phyloP scores from a whole-genome alignment of 2,329 filamentous ascomycete genomes.

The Pseudogymnoascus sp. region DNA sequence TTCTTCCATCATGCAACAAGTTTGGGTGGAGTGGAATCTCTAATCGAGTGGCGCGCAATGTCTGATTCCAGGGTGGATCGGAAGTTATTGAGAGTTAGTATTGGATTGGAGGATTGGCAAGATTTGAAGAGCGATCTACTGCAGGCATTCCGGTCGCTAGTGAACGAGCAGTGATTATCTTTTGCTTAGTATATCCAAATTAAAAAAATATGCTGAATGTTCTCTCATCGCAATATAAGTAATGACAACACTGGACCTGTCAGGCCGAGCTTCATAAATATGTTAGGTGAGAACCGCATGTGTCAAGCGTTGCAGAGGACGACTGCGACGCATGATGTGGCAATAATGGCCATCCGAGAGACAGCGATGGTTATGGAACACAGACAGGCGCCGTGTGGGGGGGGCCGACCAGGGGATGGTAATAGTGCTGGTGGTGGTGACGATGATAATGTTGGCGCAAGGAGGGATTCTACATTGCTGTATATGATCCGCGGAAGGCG shows the following conservation, averaged over 20 bases:
- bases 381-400: no score
- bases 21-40: conserved; percentile 83
- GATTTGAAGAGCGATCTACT: conserved; percentile 71
- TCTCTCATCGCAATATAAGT: neutral
- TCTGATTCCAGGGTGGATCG: conserved; percentile 65
- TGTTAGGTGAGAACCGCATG: no score
- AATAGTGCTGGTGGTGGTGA: no score
- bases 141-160: conserved; percentile 47
- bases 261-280: no score
- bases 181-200: neutral
- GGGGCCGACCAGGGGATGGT: no score
- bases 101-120: conserved; percentile 80
- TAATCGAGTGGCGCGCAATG: conserved; percentile 96
- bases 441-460: no score
- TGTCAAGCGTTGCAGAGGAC: no score
- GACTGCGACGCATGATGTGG: no score
- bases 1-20: conserved; percentile 95
- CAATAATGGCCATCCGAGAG: no score
- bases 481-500: neutral
- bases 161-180: conserved; percentile 4
- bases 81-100: conserved; percentile 67
- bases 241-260: no score
- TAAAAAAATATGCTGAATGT: neutral
- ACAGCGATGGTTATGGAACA: conserved; percentile 10
- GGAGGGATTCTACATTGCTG: neutral